A percentile compares a stretch with the other conserved stretches of the same genome.
Conservation (phyloP, 2,329 filamentous ascomycete genomes). For the Ophiocordyceps unilateralis region DNA sequence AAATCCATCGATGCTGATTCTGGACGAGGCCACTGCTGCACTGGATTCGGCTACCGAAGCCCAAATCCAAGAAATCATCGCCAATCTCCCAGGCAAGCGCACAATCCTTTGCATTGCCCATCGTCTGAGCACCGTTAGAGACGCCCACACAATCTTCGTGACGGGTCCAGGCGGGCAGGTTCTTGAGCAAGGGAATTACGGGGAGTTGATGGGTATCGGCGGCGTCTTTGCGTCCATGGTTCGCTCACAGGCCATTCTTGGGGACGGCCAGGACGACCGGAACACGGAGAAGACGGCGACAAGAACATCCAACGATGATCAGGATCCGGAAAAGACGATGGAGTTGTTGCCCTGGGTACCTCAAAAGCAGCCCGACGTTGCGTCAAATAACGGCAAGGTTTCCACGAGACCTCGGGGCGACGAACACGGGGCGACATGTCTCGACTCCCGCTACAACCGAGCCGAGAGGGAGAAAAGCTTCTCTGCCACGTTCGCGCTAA, state of each 20-base stretch:
- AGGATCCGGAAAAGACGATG: neutral
- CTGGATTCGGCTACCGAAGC: conserved; percentile 41
- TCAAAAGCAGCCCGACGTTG: neutral
- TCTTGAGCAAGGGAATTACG: conserved; percentile 46
- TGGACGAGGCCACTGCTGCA: conserved; percentile 45
- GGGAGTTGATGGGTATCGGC: conserved; percentile 34
- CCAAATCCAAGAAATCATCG: conserved; percentile 32
- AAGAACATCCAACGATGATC: neutral
- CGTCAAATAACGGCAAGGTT: neutral
- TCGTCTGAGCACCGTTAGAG: conserved; percentile 40
- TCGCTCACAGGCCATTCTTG: conserved; percentile 19
- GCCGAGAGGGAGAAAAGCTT: conserved; percentile 19
- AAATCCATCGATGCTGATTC: conserved; percentile 37
- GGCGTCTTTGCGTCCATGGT: conserved; percentile 37
- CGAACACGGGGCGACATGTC: neutral
- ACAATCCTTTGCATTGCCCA: conserved; percentile 53
- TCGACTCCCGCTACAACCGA: neutral
- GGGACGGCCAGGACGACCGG: neutral
- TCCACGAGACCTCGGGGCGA: neutral
- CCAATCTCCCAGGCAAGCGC: conserved; percentile 28
- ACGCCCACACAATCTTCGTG: conserved; percentile 51
- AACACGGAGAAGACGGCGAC: no score
- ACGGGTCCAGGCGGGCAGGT: conserved; percentile 37
- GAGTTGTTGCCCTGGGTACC: neutral
- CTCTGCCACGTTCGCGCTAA: neutral